These are phyloP conservation scores for Geum urbanum DNA, from an alignment of 306 rosid genomes.

Conservation along the genomic window DNA sequence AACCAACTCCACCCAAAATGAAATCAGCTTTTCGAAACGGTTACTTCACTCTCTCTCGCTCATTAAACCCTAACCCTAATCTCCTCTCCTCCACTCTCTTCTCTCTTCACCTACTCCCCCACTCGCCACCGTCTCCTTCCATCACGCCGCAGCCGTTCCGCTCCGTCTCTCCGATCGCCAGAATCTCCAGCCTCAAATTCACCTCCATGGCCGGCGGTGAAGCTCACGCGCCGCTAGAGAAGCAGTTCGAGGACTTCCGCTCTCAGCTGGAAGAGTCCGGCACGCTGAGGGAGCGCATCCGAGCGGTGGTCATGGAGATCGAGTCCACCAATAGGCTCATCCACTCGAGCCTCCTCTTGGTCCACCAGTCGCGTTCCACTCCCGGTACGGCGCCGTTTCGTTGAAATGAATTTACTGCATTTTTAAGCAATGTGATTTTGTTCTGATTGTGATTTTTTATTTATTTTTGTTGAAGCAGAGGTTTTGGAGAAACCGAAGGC, in stretches of 20 bases:
- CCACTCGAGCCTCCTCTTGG: conserved; percentile 68
- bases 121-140: not conserved
- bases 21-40: conserved; percentile 65
- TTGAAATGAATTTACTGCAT: not conserved
- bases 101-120: conserved; percentile 13
- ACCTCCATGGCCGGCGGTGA: conserved; percentile 51
- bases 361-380: conserved; percentile 80
- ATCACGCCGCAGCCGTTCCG: conserved; percentile 26
- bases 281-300: conserved; percentile 66
- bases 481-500: conserved; percentile 73
- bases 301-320: conserved; percentile 63
- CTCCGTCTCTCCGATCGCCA: conserved; percentile 1
- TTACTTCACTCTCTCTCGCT: conserved; percentile 27
- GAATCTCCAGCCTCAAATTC: conserved; percentile 6
- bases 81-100: conserved; percentile 8
- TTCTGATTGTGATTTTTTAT: not conserved
- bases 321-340: conserved; percentile 73
- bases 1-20: conserved; percentile 11
- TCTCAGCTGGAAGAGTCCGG: conserved; percentile 69
- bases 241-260: conserved; percentile 72
- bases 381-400: conserved; percentile 46
- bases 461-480: conserved; percentile 29
- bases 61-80: conserved; percentile 45
- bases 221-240: conserved; percentile 42
- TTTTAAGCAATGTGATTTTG: not conserved